These are phyloP conservation scores for Arthrobotrys conoides DNA, from an alignment of 2,329 filamentous ascomycete genomes.

Conservation along the genomic window DNA sequence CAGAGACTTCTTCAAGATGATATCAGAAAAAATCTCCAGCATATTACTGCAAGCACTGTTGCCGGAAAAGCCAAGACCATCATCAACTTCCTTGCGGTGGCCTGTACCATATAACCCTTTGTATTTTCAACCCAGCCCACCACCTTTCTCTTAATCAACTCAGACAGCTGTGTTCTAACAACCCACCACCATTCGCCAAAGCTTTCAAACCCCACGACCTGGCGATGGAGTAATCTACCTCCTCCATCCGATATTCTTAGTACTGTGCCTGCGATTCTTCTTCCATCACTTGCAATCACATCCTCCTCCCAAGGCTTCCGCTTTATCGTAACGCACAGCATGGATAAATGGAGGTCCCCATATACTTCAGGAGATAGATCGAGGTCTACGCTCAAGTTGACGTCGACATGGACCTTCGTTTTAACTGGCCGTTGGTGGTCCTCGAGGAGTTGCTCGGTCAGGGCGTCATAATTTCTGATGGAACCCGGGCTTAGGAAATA, in stretches of 20 bases:
- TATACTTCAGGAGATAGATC: constrained; percentile 54
- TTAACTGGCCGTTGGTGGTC: constrained; percentile 51
- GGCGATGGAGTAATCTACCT: constrained; percentile 42
- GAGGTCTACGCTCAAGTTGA: constrained; percentile 54
- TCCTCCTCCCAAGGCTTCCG: constrained; percentile 56
- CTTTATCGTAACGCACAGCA: constrained; percentile 54
- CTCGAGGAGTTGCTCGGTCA: constrained; percentile 54
- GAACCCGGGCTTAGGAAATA: constrained; percentile 48
- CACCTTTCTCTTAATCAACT: constrained; percentile 22
- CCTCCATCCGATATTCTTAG: constrained; percentile 50
- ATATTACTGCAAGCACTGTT: neutral
- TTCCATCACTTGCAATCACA: constrained; percentile 40
- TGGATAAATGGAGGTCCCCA: constrained; percentile 54
- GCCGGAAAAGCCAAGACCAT: constrained; percentile 34
- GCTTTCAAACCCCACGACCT: constrained; percentile 58
- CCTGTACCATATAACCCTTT: neutral
- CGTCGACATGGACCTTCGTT: constrained; percentile 53
- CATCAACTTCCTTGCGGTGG: neutral
- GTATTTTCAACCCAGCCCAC: neutral
- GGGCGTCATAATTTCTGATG: constrained; percentile 45
- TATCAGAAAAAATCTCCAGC: neutral
- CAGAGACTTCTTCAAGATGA: neutral
- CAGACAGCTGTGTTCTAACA: constrained; percentile 41
- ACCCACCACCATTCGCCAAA: constrained; percentile 60
- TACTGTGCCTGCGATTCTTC: constrained; percentile 51